A percentile compares a stretch with the other conserved stretches of the same genome.
phyloP scores from a whole-genome alignment of 805 yeast species.

The Scheffersomyces amazonensis region DNA sequence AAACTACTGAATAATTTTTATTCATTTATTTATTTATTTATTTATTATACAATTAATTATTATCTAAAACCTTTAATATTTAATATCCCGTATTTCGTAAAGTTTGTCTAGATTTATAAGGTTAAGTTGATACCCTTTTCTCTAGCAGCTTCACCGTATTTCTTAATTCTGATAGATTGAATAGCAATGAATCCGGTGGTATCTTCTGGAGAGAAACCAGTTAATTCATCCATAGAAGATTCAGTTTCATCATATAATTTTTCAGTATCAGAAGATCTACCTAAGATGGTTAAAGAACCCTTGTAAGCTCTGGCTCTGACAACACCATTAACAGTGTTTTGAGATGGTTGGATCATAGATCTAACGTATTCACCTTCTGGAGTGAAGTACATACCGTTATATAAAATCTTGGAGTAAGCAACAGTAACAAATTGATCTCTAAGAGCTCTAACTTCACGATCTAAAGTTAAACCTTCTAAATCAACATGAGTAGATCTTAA shows the following conservation, averaged over 20 bases:
- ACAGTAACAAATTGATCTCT: conserved; percentile 97
- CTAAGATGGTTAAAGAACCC: conserved; percentile 80
- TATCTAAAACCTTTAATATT: conserved; percentile 1
- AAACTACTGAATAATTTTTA: neutral
- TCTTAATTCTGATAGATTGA: conserved; percentile 97
- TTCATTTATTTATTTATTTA: neutral
- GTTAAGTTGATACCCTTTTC: conserved; percentile 60
- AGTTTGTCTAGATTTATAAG: conserved; percentile 26
- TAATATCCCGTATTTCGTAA: conserved; percentile 1
- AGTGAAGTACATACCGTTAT: conserved; percentile 97
- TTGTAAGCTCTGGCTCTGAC: conserved; percentile 94
- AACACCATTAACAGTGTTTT: conserved; percentile 90
- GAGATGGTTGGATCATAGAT: conserved; percentile 92
- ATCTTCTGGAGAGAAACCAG: conserved; percentile 96
- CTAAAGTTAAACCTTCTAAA: conserved; percentile 93
- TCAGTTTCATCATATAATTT: conserved; percentile 97
- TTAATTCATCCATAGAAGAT: conserved; percentile 98
- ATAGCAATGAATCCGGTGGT: conserved; percentile 97
- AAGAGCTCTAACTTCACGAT: conserved; percentile 95
- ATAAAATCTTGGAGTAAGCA: conserved; percentile 81
- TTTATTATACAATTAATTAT: neutral
- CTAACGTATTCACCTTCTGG: conserved; percentile 98
- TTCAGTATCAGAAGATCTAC: conserved; percentile 94
- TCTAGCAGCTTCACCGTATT: conserved; percentile 94
- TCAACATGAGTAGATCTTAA: conserved; percentile 94